These are phyloP conservation scores for Deuterostichococcus epilithicus DNA, from an alignment of 139 green algal genomes.

Conservation along the genomic window DNA sequence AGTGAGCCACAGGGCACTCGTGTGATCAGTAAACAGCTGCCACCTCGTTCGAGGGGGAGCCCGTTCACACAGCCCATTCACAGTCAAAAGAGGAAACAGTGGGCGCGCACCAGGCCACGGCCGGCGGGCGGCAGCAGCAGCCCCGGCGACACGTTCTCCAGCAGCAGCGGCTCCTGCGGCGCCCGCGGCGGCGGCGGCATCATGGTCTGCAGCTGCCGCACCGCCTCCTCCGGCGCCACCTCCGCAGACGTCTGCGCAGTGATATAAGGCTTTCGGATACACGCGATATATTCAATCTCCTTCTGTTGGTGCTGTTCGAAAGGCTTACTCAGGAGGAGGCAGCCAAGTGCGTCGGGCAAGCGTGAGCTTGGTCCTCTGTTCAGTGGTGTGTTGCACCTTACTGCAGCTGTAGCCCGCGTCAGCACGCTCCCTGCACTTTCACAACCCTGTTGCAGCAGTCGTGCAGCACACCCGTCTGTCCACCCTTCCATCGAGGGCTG, in stretches of 20 bases:
- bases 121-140: constrained; percentile 71
- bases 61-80: background rate
- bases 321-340: no score
- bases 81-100: background rate
- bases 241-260: constrained; percentile 14
- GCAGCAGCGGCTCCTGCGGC: constrained; percentile 34
- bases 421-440: no score
- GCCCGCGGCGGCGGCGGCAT: constrained; percentile 15
- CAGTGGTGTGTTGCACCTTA: no score
- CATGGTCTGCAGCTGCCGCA: constrained; percentile 60
- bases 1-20: no score
- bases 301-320: no score
- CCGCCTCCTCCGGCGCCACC: constrained; percentile 68
- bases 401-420: no score
- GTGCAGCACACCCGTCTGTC: no score
- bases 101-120: background rate
- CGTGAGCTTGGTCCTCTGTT: no score
- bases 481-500: no score
- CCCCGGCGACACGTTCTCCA: constrained; percentile 69
- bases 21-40: background rate
- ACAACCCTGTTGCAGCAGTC: no score
- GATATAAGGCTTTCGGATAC: background rate
- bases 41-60: constrained; percentile 32
- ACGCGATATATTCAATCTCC: background rate
- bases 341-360: no score